Percentiles rank a stretch among this genome's conserved stretches.
phyloP scores from a whole-genome alignment of 257 asterid genomes.

The Echites panduratus region DNA sequence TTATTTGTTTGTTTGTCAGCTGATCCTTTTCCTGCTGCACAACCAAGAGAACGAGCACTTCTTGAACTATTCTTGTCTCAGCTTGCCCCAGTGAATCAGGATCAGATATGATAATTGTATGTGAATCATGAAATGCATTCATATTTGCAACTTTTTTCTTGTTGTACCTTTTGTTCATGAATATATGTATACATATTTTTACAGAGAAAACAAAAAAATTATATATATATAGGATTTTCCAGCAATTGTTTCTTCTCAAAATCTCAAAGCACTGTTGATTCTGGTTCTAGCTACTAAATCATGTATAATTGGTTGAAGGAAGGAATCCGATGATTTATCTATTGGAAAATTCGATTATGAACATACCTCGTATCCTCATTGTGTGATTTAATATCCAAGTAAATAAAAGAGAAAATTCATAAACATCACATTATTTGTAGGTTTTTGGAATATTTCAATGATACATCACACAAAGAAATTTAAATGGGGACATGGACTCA shows the following conservation, averaged over 20 bases:
- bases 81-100: conserved; percentile 50
- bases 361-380: no score
- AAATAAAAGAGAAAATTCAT: no score
- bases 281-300: background rate
- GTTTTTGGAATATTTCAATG: no score
- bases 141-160: background rate
- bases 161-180: background rate
- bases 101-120: conserved; percentile 12
- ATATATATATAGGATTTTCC: background rate
- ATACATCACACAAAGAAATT: no score
- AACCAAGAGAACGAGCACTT: conserved; percentile 63
- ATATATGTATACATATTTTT: background rate
- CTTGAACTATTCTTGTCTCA: conserved; percentile 61
- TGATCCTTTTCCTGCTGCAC: conserved; percentile 46
- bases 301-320: background rate
- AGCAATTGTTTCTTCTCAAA: background rate
- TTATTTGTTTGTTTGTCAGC: background rate
- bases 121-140: background rate
- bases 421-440: no score
- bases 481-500: no score
- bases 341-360: no score
- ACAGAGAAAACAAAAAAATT: background rate
- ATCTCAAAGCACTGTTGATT: background rate
- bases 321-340: no score
- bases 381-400: no score